Conservation (phyloP, 2,329 filamentous ascomycete genomes). For the Juglanconis sp. region DNA sequence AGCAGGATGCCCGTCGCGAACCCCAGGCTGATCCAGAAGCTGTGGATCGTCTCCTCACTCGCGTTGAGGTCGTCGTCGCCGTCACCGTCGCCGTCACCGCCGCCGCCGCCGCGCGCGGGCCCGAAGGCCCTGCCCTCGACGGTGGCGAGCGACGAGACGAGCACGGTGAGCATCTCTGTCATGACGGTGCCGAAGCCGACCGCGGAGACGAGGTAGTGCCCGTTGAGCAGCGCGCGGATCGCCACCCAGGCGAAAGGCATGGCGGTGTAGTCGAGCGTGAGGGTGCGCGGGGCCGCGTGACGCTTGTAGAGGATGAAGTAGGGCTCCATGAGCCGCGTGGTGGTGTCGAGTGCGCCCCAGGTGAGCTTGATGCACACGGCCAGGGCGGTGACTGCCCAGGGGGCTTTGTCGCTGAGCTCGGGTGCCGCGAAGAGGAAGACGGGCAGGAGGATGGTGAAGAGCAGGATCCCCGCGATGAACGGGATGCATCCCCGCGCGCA, state of each 20-base stretch:
- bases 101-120: constrained; percentile 22
- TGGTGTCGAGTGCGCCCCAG: constrained; percentile 67
- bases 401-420: constrained; percentile 55
- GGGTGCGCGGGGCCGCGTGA: constrained; percentile 61
- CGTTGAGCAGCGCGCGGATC: constrained; percentile 58
- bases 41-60: constrained; percentile 58
- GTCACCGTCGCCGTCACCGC: constrained; percentile 14
- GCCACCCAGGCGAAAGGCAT: constrained; percentile 67
- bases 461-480: constrained; percentile 55
- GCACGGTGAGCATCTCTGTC: constrained; percentile 69
- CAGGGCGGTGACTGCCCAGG: constrained; percentile 63
- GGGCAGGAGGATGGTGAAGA: constrained; percentile 58
- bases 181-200: constrained; percentile 70
- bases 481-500: constrained; percentile 57
- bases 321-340: constrained; percentile 70
- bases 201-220: constrained; percentile 62
- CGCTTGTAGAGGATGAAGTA: constrained; percentile 68
- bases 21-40: constrained; percentile 64
- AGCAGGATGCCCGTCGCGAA: constrained; percentile 62
- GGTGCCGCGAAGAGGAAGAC: constrained; percentile 58
- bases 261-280: constrained; percentile 71
- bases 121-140: constrained; percentile 63
- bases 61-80: constrained; percentile 36
- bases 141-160: constrained; percentile 62
- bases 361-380: constrained; percentile 65